These are phyloP conservation scores for Arthrobotrys sinensis DNA, from an alignment of 2,329 filamentous ascomycete genomes.

Conservation along the genomic window DNA sequence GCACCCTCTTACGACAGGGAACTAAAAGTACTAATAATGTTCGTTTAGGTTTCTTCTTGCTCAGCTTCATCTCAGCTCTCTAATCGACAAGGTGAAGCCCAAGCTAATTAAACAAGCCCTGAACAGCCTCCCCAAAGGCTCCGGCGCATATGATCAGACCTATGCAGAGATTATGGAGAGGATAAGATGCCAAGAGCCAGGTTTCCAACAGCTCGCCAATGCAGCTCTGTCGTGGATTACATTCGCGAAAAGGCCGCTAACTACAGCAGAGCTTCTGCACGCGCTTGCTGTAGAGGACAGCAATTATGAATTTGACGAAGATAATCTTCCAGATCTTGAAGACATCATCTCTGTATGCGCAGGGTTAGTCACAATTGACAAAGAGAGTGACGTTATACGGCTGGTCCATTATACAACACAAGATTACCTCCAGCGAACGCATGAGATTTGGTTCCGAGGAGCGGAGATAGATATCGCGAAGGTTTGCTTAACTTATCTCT, in stretches of 20 bases:
- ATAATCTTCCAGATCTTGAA: constrained; percentile 5
- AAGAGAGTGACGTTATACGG: constrained; percentile 21
- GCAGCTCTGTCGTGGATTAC: constrained; percentile 30
- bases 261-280: constrained; percentile 22
- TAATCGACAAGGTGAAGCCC: no score
- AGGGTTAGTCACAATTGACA: constrained; percentile 24
- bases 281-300: constrained; percentile 26
- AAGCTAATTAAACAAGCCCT: no score
- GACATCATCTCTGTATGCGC: constrained; percentile 16
- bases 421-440: constrained; percentile 29
- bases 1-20: no score
- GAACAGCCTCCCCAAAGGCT: no score
- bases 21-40: no score
- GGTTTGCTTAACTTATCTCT: constrained; percentile 36
- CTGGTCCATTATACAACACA: constrained; percentile 40
- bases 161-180: constrained; percentile 30
- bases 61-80: no score
- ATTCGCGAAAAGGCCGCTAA: constrained; percentile 21
- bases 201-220: not conserved
- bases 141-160: constrained; percentile 21
- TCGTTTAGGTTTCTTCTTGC: no score
- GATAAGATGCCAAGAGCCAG: not conserved
- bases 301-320: constrained; percentile 3
- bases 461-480: constrained; percentile 9
- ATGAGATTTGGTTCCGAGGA: constrained; percentile 20